phyloP scores from a whole-genome alignment of 202 grass and related monocot genomes.

The Musa balbisiana region DNA sequence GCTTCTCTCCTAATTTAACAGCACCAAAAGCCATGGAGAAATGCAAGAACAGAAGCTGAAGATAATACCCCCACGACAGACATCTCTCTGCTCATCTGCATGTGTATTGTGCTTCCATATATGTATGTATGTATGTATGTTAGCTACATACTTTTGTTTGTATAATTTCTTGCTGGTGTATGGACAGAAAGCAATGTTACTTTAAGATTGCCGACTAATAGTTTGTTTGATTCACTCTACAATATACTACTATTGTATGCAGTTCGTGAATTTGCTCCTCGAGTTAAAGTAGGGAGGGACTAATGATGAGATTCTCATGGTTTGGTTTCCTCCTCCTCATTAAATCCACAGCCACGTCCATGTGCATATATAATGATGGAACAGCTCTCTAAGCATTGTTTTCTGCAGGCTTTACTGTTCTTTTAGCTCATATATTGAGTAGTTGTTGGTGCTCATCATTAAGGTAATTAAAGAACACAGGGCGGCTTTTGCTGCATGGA shows the following conservation, averaged over 20 bases:
- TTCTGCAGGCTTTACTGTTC: too few species aligned
- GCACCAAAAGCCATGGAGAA: slow-evolving; percentile 84
- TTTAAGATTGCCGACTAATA: background rate
- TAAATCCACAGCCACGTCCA: slow-evolving; percentile 32
- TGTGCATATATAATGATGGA: slow-evolving; percentile 35
- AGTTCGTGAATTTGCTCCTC: background rate
- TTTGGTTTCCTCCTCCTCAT: background rate
- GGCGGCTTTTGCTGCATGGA: background rate
- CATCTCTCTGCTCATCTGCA: slow-evolving; percentile 33
- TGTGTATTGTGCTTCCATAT: slow-evolving; percentile 28
- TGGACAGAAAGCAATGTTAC: slow-evolving; percentile 7
- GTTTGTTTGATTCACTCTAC: background rate
- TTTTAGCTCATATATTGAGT: too few species aligned
- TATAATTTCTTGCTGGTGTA: background rate
- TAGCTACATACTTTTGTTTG: slow-evolving; percentile 9
- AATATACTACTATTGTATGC: slow-evolving; percentile 20
- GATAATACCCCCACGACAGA: background rate
- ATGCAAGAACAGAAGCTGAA: slow-evolving; percentile 78
- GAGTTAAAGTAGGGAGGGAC: slow-evolving; percentile 26
- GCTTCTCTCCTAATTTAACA: slow-evolving; percentile 26
- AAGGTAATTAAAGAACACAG: background rate
- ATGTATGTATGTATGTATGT: background rate
- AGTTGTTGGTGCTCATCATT: too few species aligned
- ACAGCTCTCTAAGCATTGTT: too few species aligned
- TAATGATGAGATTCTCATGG: slow-evolving; percentile 22